Conservation (phyloP, 441 rosid species). For the Daphne laureola region DNA sequence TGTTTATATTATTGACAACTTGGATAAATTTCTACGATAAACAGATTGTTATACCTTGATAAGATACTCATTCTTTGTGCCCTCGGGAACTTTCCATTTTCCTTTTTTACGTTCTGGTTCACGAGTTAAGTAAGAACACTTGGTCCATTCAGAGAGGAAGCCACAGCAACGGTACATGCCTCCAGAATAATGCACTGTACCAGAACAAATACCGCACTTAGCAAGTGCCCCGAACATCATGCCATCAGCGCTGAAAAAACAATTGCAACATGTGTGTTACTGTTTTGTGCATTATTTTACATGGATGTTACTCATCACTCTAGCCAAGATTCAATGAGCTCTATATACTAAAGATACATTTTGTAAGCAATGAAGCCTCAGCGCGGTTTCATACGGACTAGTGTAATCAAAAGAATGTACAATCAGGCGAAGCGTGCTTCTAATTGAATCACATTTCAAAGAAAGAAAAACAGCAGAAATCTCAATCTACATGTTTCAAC, state of each 20-base stretch:
- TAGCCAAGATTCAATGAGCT: too few relatives aligned
- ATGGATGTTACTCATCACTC: too few relatives aligned
- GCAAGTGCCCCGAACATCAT: slow-evolving; percentile 93
- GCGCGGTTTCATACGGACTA: too few relatives aligned
- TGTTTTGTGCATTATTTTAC: not conserved
- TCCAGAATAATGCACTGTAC: slow-evolving; percentile 69
- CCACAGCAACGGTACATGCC: slow-evolving; percentile 73
- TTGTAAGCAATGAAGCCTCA: too few relatives aligned
- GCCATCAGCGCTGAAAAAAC: slow-evolving; percentile 73
- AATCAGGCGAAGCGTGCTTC: too few relatives aligned
- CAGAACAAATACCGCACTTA: slow-evolving; percentile 65
- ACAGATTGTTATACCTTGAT: slow-evolving; percentile 37
- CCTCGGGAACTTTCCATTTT: slow-evolving; percentile 88
- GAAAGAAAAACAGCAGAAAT: too few relatives aligned
- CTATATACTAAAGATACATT: too few relatives aligned
- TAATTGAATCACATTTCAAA: too few relatives aligned
- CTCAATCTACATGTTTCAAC: too few relatives aligned
- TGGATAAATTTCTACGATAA: slow-evolving; percentile 9
- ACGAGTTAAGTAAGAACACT: slow-evolving; percentile 66
- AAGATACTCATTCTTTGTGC: slow-evolving; percentile 55
- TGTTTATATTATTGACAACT: slow-evolving; percentile 15
- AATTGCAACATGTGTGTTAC: slow-evolving; percentile 14
- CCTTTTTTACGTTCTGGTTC: slow-evolving; percentile 67
- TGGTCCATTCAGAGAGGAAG: slow-evolving; percentile 83
- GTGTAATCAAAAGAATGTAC: too few relatives aligned